Conservation (phyloP, 2,329 filamentous ascomycete species). For the Paecilomyces dactylethromorphus region DNA sequence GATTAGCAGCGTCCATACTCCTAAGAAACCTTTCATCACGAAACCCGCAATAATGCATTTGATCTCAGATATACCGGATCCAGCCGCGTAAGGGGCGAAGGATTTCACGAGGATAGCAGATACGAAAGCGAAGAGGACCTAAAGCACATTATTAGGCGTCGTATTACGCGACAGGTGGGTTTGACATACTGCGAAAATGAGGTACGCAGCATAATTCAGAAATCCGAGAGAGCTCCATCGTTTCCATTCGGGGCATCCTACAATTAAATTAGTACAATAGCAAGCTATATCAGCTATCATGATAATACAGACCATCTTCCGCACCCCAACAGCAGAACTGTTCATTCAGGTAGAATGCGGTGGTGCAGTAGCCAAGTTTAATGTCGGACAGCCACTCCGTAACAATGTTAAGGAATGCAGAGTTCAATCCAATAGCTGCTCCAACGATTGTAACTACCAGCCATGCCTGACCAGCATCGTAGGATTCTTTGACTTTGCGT, state of each 20-base stretch:
- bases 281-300: background rate
- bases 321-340: conserved; percentile 97
- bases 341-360: conserved; percentile 94
- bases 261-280: conserved; percentile 2
- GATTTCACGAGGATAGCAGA: conserved; percentile 79
- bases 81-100: conserved; percentile 92
- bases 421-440: conserved; percentile 86
- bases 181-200: conserved; percentile 65
- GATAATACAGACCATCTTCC: conserved; percentile 57
- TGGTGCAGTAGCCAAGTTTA: conserved; percentile 92
- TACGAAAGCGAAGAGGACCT: conserved; percentile 73
- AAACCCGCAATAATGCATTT: conserved; percentile 99
- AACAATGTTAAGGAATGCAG: conserved; percentile 86
- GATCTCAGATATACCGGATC: conserved; percentile 96
- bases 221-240: conserved; percentile 73
- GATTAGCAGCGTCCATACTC: conserved; percentile 84
- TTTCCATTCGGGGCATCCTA: conserved; percentile 82
- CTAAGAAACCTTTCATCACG: conserved; percentile 97
- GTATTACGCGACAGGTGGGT: background rate
- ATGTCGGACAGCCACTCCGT: conserved; percentile 96
- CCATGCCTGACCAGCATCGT: conserved; percentile 96
- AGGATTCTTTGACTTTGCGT: conserved; percentile 73
- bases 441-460: conserved; percentile 92
- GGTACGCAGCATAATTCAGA: conserved; percentile 82
- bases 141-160: conserved; percentile 5